These are phyloP conservation scores for Knufia petricola DNA, from an alignment of 2,329 filamentous ascomycete species.

Conservation along the genomic window DNA sequence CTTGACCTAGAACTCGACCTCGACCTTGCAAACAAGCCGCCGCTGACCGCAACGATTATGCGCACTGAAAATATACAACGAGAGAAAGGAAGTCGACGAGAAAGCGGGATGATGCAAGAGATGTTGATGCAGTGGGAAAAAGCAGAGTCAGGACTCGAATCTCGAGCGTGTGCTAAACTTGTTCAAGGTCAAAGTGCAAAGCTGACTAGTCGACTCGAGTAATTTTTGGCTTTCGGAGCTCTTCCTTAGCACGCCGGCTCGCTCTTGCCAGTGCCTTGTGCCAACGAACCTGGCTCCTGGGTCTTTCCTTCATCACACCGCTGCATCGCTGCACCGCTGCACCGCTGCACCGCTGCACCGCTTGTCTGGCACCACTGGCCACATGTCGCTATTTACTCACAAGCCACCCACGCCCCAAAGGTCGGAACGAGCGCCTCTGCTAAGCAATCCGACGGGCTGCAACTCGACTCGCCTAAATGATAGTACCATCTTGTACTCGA, in stretches of 20 bases:
- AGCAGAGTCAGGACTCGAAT: no score
- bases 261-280: background rate
- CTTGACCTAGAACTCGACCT: constrained; percentile 8
- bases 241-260: constrained; percentile 6
- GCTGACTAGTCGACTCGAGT: background rate
- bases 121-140: constrained; percentile 22
- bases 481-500: background rate
- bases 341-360: no score
- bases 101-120: constrained; percentile 21
- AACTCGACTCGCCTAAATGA: background rate
- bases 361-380: no score
- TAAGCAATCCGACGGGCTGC: no score
- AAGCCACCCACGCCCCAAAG: no score
- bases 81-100: constrained; percentile 19
- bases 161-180: no score
- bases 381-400: no score
- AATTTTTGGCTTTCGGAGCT: constrained; percentile 9
- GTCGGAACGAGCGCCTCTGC: no score
- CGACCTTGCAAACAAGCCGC: constrained; percentile 8
- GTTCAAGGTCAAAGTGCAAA: background rate
- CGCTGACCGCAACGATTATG: constrained; percentile 7
- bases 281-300: background rate
- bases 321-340: no score
- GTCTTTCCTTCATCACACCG: background rate
- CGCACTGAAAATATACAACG: constrained; percentile 18